Evolutionary conservation across 2,329 filamentous ascomycete species (phyloP), one percentile per base, ranked within the genome.

Genomic region (Elsinoe arachidis): DNA sequence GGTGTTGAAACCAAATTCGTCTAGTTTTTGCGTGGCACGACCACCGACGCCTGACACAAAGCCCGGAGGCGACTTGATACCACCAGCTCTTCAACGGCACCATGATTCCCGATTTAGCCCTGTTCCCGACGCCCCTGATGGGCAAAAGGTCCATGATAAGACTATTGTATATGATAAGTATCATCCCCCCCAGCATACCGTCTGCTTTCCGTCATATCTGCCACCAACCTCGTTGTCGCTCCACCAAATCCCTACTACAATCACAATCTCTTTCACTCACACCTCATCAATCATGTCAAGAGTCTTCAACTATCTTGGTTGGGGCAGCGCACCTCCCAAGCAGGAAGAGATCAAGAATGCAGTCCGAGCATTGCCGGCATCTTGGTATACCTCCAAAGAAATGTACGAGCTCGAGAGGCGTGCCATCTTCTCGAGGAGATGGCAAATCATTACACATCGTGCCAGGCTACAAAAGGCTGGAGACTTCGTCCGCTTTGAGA

Each of bases 351-450:
- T 46, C n/a, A 9, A 37, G 34, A 53, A 53, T 26, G 49, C 49
- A 23, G 49, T 53, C 15, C 66, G 69, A 43, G 69, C 71, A 30
- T 63, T 76, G 4, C 72, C 74, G 5, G 67, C 74, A 44, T 74
- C 73, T 61, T 76, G 74, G 74, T 76, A 75, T 61, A 70, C 68
- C 34, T 72, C 67, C 7, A 63, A 65, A n/a, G 70, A 69, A 17
- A 72, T 76, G 66, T 78, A 75, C 60, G 69, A 76, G 61, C 68
- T 77, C 6, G 74, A 77, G 58, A 66, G 74, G 9, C 69, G 74
- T 3, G 71, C 74, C 12, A 72, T 77, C 46, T 76, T 76, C 61
- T 72, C 69, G 0, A 65, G 67, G 23, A 65, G 64, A 33, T 71
- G 70, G 69, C 63, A 69, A 15, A 62, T 71, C 44, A 62, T 71